A percentile compares a stretch with the other conserved stretches of the same genome.
These are phyloP conservation scores for Diaporthe helianthi DNA, from an alignment of 2,329 filamentous ascomycete species.

Conservation along the genomic window DNA sequence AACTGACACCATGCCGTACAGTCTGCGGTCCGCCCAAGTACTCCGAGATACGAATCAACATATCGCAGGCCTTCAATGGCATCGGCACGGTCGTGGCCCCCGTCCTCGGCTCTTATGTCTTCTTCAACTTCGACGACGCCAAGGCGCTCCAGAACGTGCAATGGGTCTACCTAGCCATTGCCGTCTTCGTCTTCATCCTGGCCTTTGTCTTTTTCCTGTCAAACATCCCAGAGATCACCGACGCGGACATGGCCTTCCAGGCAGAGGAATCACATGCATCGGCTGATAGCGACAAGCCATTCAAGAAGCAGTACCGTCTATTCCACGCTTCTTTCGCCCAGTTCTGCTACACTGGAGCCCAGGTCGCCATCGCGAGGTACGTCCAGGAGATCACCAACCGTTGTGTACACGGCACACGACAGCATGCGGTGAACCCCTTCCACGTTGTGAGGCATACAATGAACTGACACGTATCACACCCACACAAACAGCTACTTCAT, in stretches of 20 bases:
- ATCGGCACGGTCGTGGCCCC: slow-evolving; percentile 77
- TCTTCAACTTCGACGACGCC: slow-evolving; percentile 69
- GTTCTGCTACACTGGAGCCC: slow-evolving; percentile 80
- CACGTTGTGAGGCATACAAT: slow-evolving; percentile 31
- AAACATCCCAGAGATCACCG: slow-evolving; percentile 75
- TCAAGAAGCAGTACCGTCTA: slow-evolving; percentile 74
- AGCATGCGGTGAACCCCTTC: not conserved
- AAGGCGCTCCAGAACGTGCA: slow-evolving; percentile 71
- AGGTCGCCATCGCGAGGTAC: slow-evolving; percentile 65
- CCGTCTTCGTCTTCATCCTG: slow-evolving; percentile 72
- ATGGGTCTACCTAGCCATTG: slow-evolving; percentile 79
- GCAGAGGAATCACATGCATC: slow-evolving; percentile 60
- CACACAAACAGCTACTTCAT: slow-evolving; percentile 76
- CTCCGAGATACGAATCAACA: slow-evolving; percentile 76
- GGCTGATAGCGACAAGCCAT: slow-evolving; percentile 62
- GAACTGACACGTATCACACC: not conserved
- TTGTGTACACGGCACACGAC: not conserved
- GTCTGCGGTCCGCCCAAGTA: slow-evolving; percentile 69
- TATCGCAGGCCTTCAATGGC: slow-evolving; percentile 80
- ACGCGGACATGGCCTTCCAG: slow-evolving; percentile 70
- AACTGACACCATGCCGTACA: slow-evolving; percentile 31
- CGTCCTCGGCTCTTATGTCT: slow-evolving; percentile 74
- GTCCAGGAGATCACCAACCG: not conserved
- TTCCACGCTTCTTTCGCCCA: slow-evolving; percentile 80
- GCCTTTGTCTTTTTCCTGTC: slow-evolving; percentile 72